Base-by-base conservation (phyloP, 495 filamentous ascomycete genomes). In the Xylaria bambusicola region DNA sequence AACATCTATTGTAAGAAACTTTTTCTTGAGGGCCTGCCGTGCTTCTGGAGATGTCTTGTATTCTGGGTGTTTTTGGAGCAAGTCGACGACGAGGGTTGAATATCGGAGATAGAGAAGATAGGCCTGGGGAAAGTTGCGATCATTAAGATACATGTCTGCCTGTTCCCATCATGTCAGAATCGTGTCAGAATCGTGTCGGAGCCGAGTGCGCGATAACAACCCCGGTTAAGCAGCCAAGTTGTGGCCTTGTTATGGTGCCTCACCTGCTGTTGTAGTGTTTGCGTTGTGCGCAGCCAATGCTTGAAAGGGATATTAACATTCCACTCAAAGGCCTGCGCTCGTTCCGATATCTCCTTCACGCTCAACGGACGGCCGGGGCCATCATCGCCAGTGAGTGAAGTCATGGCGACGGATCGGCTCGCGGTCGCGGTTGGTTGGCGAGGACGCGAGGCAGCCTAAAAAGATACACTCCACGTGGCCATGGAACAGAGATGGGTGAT, bases 91-190 rank as follows among this genome's bases (percentile, higher is more conserved):
- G 6, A 97, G 81, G 47, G 82, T 80, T 10, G 89, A 87, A 73
- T 93, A 91, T 69, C 94, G 86, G 61, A 92, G 88, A 8, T 96
- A 81, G 17, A 97, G 78, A 21, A 97, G 77, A 74, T 94, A 98
- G 1, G 93, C 87, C 67, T 93, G 89, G 58, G 93, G 83, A 47
- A 91, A 80, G 74, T 96, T 89, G 56, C 88, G 86, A 75, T 98
- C 95, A 18, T 77, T 83, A 66, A 93, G 82, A 71, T 97, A 97
- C 61, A 92, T 90, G 10, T 66, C 62, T 5, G 68, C 76, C 79
- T 80, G 53, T 65, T 18, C 58, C 45, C 21, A 23, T 49, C 15
- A 17, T 40, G 56, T 44, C 24, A 44, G 29, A 18, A 51, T 31
- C 63, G n/a, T n/a, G n/a, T n/a, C 23, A 42, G 29, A 18, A 52